Conservation (phyloP, 805 yeast genomes). For the Danielia reshetovae region DNA sequence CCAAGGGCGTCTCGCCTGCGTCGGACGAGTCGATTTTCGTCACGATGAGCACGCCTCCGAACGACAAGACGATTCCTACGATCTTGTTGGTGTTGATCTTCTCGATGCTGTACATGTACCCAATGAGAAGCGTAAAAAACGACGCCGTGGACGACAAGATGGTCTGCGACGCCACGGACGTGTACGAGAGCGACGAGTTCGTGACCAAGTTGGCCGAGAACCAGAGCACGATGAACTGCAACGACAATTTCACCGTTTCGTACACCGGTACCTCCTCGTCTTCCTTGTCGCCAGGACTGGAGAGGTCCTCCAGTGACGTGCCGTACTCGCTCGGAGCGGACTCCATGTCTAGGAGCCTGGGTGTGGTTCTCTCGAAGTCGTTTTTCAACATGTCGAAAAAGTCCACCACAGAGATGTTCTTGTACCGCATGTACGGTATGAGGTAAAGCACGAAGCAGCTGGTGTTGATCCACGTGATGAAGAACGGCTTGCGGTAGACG, state of each 20-base stretch:
- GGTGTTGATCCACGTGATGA: conserved; percentile 89
- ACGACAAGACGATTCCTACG: conserved; percentile 64
- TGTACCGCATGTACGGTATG: conserved; percentile 48
- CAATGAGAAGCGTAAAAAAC: conserved; percentile 84
- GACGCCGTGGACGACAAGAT: conserved; percentile 89
- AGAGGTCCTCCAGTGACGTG: conserved; percentile 2
- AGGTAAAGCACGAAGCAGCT: conserved; percentile 78
- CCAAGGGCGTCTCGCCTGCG: conserved; percentile 13
- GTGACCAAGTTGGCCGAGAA: conserved; percentile 81
- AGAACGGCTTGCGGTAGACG: conserved; percentile 81
- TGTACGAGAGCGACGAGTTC: conserved; percentile 81
- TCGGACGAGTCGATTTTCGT: conserved; percentile 58
- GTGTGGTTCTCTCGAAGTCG: conserved; percentile 20
- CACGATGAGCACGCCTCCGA: conserved; percentile 76
- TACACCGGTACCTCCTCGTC: conserved; percentile 28
- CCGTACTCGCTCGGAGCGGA: conserved; percentile 1
- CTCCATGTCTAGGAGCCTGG: too few species aligned
- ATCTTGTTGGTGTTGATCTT: conserved; percentile 60
- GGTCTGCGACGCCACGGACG: conserved; percentile 93
- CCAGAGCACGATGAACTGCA: conserved; percentile 87
- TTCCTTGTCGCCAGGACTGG: conserved; percentile 2
- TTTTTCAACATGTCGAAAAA: conserved; percentile 20
- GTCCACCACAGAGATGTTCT: conserved; percentile 18
- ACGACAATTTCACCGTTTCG: conserved; percentile 72
- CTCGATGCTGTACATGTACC: conserved; percentile 70